phyloP scores from a whole-genome alignment of 2,329 filamentous ascomycete genomes.

The Aspergillus tubingensis region DNA sequence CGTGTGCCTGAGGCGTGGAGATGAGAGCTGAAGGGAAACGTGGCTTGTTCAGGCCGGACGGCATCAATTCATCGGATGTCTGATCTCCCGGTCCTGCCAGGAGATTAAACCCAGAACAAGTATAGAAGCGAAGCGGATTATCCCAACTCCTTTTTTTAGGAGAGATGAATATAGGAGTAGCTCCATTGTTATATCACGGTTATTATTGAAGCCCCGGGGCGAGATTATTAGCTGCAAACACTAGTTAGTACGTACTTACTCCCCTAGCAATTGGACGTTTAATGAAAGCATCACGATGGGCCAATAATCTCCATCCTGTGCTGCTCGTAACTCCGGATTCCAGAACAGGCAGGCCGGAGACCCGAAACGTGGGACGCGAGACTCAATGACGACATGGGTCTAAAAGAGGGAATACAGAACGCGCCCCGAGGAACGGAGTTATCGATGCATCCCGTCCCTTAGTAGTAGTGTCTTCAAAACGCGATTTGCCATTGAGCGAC shows the following conservation, averaged over 20 bases:
- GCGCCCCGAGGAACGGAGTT: conserved; percentile 5
- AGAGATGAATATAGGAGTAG: not conserved
- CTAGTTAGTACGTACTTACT: not conserved
- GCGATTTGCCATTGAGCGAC: conserved; percentile 1
- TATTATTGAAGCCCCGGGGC: not conserved
- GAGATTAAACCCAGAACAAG: conserved; percentile 4
- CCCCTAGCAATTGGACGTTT: not conserved
- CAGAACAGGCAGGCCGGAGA: conserved; percentile 25
- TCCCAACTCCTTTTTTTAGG: not conserved
- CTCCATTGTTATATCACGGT: conserved; percentile 3
- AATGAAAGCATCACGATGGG: not conserved
- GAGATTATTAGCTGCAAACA: not conserved
- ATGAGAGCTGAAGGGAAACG: conserved; percentile 5
- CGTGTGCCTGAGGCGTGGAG: conserved; percentile 19
- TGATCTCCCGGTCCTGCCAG: conserved; percentile 1
- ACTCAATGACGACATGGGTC: conserved; percentile 32
- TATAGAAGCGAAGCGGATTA: not conserved
- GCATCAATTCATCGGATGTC: conserved; percentile 3
- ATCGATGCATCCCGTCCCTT: conserved; percentile 13
- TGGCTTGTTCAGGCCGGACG: conserved; percentile 7
- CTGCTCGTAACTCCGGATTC: conserved; percentile 19
- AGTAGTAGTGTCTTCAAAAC: not conserved
- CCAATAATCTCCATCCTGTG: conserved; percentile 10
- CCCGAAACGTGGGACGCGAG: conserved; percentile 36
- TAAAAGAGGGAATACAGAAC: conserved; percentile 13